phyloP scores from a whole-genome alignment of 1,139 yeast species.

The Yamadazyma diddensiae region DNA sequence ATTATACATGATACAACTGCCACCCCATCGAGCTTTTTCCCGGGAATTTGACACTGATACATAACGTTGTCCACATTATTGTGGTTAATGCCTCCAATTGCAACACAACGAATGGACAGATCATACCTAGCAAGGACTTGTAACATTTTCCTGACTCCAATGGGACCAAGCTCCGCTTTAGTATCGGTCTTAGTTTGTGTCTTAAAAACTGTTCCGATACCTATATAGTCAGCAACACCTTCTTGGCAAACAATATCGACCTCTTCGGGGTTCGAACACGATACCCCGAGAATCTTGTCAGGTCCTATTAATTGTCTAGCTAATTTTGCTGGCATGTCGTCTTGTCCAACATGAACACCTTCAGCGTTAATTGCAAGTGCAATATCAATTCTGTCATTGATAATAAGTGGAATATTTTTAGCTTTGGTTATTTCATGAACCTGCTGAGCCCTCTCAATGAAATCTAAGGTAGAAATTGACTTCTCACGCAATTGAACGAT shows the following conservation, averaged over 20 bases:
- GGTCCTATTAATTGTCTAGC: slow-evolving; percentile 69
- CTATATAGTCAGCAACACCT: slow-evolving; percentile 72
- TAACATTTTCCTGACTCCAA: slow-evolving; percentile 60
- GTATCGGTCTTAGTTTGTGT: slow-evolving; percentile 66
- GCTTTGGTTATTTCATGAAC: slow-evolving; percentile 61
- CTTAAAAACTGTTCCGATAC: slow-evolving; percentile 78
- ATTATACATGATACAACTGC: slow-evolving; percentile 87
- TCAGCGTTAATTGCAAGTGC: slow-evolving; percentile 90
- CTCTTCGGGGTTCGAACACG: slow-evolving; percentile 62
- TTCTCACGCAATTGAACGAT: slow-evolving; percentile 85
- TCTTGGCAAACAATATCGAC: slow-evolving; percentile 52
- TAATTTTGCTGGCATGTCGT: slow-evolving; percentile 67
- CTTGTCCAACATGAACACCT: slow-evolving; percentile 93
- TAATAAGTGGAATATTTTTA: slow-evolving; percentile 70
- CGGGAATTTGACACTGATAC: slow-evolving; percentile 46
- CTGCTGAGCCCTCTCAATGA: slow-evolving; percentile 57
- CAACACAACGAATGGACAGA: slow-evolving; percentile 52
- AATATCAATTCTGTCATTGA: slow-evolving; percentile 86
- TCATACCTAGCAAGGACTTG: slow-evolving; percentile 37
- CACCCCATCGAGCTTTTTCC: slow-evolving; percentile 64
- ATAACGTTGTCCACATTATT: slow-evolving; percentile 58
- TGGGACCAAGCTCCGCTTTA: slow-evolving; percentile 57
- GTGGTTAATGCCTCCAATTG: slow-evolving; percentile 84
- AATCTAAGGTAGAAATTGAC: slow-evolving; percentile 62
- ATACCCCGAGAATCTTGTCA: slow-evolving; percentile 75